Base-by-base conservation (phyloP, 805 yeast species). In the Yarrowia sp. region DNA sequence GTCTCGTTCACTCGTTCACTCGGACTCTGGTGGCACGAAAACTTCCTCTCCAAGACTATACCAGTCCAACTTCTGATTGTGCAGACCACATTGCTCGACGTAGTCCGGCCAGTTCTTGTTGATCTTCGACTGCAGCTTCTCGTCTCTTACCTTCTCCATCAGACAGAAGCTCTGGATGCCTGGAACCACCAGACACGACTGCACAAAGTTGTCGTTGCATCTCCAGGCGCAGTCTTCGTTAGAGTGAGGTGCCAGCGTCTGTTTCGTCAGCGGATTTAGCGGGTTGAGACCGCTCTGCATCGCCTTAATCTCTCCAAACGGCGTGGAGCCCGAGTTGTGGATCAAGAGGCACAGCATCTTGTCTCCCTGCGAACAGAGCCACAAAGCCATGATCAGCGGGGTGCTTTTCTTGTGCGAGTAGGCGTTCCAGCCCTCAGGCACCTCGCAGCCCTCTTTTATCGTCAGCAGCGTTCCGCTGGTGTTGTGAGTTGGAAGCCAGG, bases 381-480 rank as follows among this genome's bases (percentile, higher is more conserved):
- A 47, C 5, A 47, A n/a, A 13, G 39, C 9, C 5, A 31, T 18
- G 1, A 32, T n/a, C 31, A 47, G 4, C 3, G 39, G 39, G 3
- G 39, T n/a, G n/a, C 56, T 47, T 5, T 19, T 29, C 9, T 6
- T 13, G 19, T 21, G 19, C 13, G 56, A 33, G 1, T 35, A 32
- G 0, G 18, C n/a, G 16, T 51, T 12, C 58, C 58, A 51, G 6
- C 42, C 58, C 16, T 24, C 14, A 8, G 58, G 58, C 13, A 25
- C 42, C 32, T 33, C 7, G n/a, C 58, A 51, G 1, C 27, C 42
- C 13, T 16, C 42, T 6, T 35, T 31, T 2, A 21, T 24, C 4
- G 58, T 51, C 8, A 51, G 9, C 16, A 51, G 32, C 2, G 58
- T 51, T n/a, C 58, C 58, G 7, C 31, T n/a, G 6, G 58, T 32